Conservation (phyloP, 1,139 yeast species). For the Sugiyamaella xylanicola region DNA sequence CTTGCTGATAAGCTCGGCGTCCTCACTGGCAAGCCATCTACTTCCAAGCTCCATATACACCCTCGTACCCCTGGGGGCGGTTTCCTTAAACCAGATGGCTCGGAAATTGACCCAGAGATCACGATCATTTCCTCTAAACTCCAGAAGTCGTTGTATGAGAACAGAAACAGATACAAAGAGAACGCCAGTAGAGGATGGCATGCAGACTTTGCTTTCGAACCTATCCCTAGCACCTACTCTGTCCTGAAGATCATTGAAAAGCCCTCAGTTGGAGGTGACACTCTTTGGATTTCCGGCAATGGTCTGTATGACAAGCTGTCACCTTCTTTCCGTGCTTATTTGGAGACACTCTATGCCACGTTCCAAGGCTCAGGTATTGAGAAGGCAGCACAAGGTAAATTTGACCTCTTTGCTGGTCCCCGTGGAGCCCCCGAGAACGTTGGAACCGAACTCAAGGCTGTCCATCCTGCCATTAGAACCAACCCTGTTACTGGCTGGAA, state of each 20-base stretch:
- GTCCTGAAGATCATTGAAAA: constrained; percentile 48
- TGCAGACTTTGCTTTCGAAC: constrained; percentile 52
- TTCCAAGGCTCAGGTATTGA: neutral
- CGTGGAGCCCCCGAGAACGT: constrained; percentile 43
- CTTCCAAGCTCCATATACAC: constrained; percentile 59
- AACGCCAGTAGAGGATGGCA: constrained; percentile 43
- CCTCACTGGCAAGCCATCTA: constrained; percentile 65
- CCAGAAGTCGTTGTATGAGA: constrained; percentile 29
- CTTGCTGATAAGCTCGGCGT: constrained; percentile 62
- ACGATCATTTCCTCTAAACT: constrained; percentile 34
- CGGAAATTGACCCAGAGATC: constrained; percentile 32
- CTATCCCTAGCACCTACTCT: constrained; percentile 49
- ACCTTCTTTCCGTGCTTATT: constrained; percentile 46
- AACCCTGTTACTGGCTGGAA: constrained; percentile 56
- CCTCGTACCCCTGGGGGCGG: constrained; percentile 40
- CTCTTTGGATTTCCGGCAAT: constrained; percentile 52
- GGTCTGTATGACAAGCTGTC: constrained; percentile 51
- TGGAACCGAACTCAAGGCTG: constrained; percentile 41
- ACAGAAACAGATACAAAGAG: constrained; percentile 19
- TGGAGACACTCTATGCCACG: constrained; percentile 44
- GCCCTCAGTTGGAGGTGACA: constrained; percentile 52
- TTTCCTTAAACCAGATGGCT: constrained; percentile 27
- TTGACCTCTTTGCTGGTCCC: constrained; percentile 39
- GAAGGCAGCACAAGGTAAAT: neutral
- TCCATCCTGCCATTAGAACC: constrained; percentile 50